phyloP scores from a whole-genome alignment of 2,329 filamentous ascomycete species.

The Fusarium begoniae region DNA sequence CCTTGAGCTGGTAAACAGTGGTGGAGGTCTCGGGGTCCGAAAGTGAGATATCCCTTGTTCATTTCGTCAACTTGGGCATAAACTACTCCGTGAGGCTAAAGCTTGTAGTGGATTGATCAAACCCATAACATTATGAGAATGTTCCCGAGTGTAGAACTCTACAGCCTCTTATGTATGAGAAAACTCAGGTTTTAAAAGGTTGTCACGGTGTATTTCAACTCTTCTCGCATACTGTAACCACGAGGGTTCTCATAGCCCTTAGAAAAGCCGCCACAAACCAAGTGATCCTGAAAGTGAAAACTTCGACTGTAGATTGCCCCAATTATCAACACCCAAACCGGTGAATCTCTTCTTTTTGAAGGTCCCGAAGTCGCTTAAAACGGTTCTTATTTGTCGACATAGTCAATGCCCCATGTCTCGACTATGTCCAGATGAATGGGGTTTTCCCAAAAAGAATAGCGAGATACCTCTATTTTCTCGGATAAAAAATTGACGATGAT shows the following conservation, averaged over 20 bases:
- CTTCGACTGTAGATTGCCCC: background rate
- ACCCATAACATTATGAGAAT: background rate
- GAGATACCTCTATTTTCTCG: conserved; percentile 65
- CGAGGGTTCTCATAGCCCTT: background rate
- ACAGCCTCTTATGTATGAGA: background rate
- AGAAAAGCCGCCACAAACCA: background rate
- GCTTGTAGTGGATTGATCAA: too few species aligned
- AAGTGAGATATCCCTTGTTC: background rate
- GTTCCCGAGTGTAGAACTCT: background rate
- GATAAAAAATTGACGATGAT: background rate
- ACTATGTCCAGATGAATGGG: background rate
- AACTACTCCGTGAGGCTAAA: background rate
- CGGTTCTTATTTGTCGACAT: background rate
- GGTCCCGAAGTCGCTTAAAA: background rate
- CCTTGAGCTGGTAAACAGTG: background rate
- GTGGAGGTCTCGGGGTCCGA: background rate
- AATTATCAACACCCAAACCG: background rate
- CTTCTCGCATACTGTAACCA: background rate
- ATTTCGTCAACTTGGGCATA: background rate
- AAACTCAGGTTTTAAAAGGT: too few species aligned
- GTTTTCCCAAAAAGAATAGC: conserved; percentile 61
- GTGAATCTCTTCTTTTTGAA: background rate
- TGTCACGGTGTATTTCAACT: background rate
- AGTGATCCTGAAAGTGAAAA: background rate
- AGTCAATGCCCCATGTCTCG: background rate